Conservation (phyloP, 169 alveolate genomes). For the Cryptosporidium canis region DNA sequence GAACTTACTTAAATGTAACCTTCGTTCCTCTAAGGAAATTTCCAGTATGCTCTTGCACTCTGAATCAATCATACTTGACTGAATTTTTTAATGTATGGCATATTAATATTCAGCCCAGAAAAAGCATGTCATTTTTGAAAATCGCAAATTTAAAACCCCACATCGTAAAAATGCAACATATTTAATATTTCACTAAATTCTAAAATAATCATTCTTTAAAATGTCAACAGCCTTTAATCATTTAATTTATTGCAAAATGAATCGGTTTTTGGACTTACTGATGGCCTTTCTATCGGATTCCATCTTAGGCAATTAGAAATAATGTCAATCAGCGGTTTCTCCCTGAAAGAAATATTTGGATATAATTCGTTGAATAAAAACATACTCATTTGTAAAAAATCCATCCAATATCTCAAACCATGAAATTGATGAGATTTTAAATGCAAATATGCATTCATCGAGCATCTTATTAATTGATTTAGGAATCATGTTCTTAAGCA, state of each 20-base stretch:
- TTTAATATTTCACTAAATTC: neutral
- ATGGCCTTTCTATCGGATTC: conserved; percentile 56
- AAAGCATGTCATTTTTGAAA: neutral
- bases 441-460: neutral
- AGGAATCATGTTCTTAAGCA: conserved; percentile 10
- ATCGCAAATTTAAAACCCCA: conserved; percentile 27
- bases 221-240: conserved; percentile 22
- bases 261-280: conserved; percentile 33
- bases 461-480: neutral
- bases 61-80: conserved; percentile 1
- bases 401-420: conserved; percentile 44
- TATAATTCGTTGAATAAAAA: neutral
- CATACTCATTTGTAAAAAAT: conserved; percentile 43
- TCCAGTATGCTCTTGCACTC: conserved; percentile 1
- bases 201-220: conserved; percentile 18
- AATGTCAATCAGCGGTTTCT: conserved; percentile 6
- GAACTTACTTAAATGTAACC: conserved; percentile 31
- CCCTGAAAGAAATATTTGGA: conserved; percentile 6
- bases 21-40: neutral
- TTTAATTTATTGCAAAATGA: neutral
- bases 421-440: conserved; percentile 15
- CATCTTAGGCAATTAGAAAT: conserved; percentile 41
- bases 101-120: neutral
- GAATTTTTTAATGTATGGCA: neutral
- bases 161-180: neutral